These are phyloP conservation scores for Calonectria multiphialidica DNA, from an alignment of 2,329 filamentous ascomycete species.

Conservation along the genomic window DNA sequence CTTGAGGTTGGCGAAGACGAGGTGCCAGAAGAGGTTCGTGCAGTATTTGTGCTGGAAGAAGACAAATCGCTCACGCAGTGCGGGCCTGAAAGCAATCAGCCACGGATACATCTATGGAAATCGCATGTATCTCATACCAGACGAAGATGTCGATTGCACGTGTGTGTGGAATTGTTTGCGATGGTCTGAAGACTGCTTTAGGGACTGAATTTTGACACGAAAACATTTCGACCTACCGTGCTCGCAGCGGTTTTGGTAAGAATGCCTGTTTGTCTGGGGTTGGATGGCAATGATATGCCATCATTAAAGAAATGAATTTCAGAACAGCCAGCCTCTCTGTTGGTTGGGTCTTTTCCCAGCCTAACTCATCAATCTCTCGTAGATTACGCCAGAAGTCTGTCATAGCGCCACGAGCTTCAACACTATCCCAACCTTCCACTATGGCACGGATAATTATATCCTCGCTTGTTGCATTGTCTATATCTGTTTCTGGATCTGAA, in stretches of 20 bases:
- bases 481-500: not conserved
- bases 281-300: not conserved
- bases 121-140: not conserved
- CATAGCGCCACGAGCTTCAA: not conserved
- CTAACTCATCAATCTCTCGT: not conserved
- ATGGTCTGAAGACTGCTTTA: not conserved
- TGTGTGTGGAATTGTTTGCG: not conserved
- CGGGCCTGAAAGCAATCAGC: not conserved
- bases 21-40: not conserved
- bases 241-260: not conserved
- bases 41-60: not conserved
- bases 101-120: not conserved
- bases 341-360: not conserved
- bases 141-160: not conserved
- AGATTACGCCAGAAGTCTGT: not conserved
- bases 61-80: not conserved
- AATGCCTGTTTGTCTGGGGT: not conserved
- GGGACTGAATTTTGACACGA: not conserved
- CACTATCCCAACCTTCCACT: not conserved
- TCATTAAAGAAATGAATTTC: not conserved
- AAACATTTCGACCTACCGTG: not conserved
- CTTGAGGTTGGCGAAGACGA: not conserved
- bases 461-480: not conserved
- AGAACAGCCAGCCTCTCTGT: not conserved
- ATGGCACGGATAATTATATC: not conserved